phyloP scores from a whole-genome alignment of 768 basidiomycete species.

The Auricularia auricula-judae region DNA sequence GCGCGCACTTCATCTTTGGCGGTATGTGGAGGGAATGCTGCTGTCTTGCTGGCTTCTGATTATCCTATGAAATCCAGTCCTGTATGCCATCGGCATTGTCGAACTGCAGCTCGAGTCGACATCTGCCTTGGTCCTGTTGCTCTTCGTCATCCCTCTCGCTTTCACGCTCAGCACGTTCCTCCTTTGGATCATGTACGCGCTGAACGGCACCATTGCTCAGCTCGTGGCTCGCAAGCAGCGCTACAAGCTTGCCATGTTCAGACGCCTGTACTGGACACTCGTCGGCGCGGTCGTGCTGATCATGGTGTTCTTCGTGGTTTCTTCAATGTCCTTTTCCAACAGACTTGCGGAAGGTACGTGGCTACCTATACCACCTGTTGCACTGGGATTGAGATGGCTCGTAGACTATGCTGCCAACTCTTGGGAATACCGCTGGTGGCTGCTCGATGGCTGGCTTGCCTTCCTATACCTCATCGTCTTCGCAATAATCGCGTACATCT shows the following conservation, averaged over 20 bases:
- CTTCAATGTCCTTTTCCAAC: constrained; percentile 82
- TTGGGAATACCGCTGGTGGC: constrained; percentile 90
- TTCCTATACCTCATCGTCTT: constrained; percentile 81
- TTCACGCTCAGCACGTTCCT: constrained; percentile 94
- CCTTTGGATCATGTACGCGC: constrained; percentile 87
- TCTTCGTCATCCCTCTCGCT: constrained; percentile 90
- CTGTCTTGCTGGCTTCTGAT: neutral
- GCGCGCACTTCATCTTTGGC: constrained; percentile 86
- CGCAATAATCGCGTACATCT: constrained; percentile 71
- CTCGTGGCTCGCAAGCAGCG: constrained; percentile 76
- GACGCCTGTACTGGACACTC: constrained; percentile 73
- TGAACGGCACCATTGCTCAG: constrained; percentile 90
- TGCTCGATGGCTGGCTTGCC: constrained; percentile 90
- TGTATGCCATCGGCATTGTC: constrained; percentile 93
- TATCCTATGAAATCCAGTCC: constrained; percentile 31
- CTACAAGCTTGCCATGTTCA: constrained; percentile 85
- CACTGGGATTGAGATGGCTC: no score
- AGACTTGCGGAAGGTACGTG: constrained; percentile 75
- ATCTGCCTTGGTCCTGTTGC: constrained; percentile 67
- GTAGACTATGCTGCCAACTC: constrained; percentile 85
- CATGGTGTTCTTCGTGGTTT: constrained; percentile 84
- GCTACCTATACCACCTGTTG: neutral
- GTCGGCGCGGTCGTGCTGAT: constrained; percentile 73
- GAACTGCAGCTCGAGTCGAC: constrained; percentile 87
- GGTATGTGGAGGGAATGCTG: constrained; percentile 42